Evolutionary conservation across 306 rosid genomes (phyloP).

Genomic region (Mimosa pudica): DNA sequence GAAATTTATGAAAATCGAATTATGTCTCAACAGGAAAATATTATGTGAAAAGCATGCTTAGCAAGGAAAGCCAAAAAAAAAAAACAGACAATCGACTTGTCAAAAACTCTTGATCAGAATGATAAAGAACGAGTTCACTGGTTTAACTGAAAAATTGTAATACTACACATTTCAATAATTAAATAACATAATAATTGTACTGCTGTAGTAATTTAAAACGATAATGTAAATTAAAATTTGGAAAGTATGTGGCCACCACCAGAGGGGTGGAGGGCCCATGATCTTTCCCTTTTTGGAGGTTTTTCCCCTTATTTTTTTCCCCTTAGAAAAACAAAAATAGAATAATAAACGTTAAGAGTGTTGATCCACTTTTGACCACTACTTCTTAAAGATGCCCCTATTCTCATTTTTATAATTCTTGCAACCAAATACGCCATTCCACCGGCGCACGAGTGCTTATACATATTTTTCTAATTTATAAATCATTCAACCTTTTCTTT

Average conservation of each 20-base stretch:
- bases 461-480: neutral
- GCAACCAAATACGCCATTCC: conserved; percentile 27
- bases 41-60: too few relatives aligned
- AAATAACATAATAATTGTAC: too few relatives aligned
- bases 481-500: neutral
- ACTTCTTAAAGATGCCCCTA: neutral
- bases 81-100: too few relatives aligned
- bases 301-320: neutral
- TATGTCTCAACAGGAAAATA: too few relatives aligned
- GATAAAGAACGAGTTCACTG: too few relatives aligned
- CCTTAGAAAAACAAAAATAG: neutral
- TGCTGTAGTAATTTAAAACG: too few relatives aligned
- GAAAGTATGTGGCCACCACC: conserved; percentile 42
- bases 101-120: too few relatives aligned
- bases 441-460: conserved; percentile 45
- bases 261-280: conserved; percentile 36
- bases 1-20: too few relatives aligned
- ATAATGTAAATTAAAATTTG: neutral
- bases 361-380: neutral
- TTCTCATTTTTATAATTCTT: conserved; percentile 17
- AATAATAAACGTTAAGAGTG: neutral
- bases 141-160: too few relatives aligned
- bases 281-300: conserved; percentile 15
- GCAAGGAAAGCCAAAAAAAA: too few relatives aligned
- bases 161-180: too few relatives aligned